phyloP scores from a whole-genome alignment of 1,284 basidiomycete genomes.

The Thelephora terrestris region DNA sequence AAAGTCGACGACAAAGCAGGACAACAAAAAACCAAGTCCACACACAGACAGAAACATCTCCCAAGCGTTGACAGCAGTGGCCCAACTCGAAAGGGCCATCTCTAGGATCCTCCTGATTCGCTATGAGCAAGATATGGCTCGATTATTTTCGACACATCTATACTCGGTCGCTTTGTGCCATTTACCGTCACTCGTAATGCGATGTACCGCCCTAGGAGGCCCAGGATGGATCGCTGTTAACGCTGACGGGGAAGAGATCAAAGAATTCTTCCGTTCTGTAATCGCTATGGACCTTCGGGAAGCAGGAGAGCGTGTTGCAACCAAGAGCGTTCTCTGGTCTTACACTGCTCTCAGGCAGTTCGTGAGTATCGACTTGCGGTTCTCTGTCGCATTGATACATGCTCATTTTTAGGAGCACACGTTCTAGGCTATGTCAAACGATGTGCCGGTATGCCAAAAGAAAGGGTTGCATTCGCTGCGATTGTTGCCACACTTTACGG shows the following conservation, averaged over 20 bases:
- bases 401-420: background rate
- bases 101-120: slow-evolving; percentile 51
- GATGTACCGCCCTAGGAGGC: slow-evolving; percentile 46
- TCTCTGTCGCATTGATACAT: slow-evolving; percentile 1
- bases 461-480: slow-evolving; percentile 54
- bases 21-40: slow-evolving; percentile 31
- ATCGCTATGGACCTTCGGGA: slow-evolving; percentile 65
- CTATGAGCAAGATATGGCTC: slow-evolving; percentile 59
- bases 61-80: slow-evolving; percentile 42
- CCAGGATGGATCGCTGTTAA: slow-evolving; percentile 59
- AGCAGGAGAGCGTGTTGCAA: slow-evolving; percentile 62
- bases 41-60: slow-evolving; percentile 42
- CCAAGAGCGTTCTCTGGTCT: slow-evolving; percentile 66
- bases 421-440: slow-evolving; percentile 49
- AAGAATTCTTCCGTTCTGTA: slow-evolving; percentile 56
- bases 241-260: slow-evolving; percentile 53
- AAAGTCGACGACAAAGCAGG: slow-evolving; percentile 18
- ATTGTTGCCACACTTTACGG: slow-evolving; percentile 46
- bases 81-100: slow-evolving; percentile 54
- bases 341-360: slow-evolving; percentile 66
- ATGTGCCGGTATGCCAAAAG: slow-evolving; percentile 48
- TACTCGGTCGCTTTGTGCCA: slow-evolving; percentile 51
- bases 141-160: slow-evolving; percentile 57
- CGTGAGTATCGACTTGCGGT: slow-evolving; percentile 29
- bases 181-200: slow-evolving; percentile 54